These are phyloP conservation scores for Eremochloa ophiuroides DNA, from an alignment of 176 grass and related monocot genomes.

Conservation along the genomic window DNA sequence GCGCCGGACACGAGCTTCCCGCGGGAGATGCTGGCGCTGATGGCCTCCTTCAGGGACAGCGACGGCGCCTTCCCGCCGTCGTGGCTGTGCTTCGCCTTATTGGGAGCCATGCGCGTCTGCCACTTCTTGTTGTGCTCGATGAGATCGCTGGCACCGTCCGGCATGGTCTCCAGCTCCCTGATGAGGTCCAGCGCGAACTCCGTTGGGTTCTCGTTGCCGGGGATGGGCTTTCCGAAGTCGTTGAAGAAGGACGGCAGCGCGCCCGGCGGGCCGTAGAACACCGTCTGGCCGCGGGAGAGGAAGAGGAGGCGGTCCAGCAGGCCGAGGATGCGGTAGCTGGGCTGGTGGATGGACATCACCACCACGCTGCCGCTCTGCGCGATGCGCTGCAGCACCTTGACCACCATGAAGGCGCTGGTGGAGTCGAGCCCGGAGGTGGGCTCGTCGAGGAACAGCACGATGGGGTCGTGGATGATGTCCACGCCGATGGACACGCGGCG, in stretches of 20 bases:
- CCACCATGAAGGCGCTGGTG: conserved; percentile 98
- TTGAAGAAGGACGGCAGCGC: conserved; percentile 67
- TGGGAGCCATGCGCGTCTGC: conserved; percentile 41
- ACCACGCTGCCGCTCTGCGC: conserved; percentile 95
- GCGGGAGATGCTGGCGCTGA: conserved; percentile 85
- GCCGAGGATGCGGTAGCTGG: conserved; percentile 87
- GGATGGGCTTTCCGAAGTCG: conserved; percentile 85
- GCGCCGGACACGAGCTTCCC: conserved; percentile 93
- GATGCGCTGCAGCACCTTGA: conserved; percentile 81
- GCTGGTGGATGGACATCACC: conserved; percentile 98
- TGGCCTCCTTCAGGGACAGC: conserved; percentile 74
- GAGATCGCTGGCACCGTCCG: conserved; percentile 51
- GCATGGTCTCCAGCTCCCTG: conserved; percentile 68
- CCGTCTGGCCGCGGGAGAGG: conserved; percentile 88
- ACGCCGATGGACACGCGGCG: conserved; percentile 91
- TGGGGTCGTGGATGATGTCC: conserved; percentile 97
- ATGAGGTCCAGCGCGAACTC: conserved; percentile 97
- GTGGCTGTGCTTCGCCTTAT: conserved; percentile 34
- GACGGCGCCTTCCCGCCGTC: conserved; percentile 18
- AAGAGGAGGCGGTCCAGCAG: conserved; percentile 91
- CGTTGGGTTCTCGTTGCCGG: conserved; percentile 85
- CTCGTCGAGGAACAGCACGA: conserved; percentile 94
- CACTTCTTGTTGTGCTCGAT: conserved; percentile 66
- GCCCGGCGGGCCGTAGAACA: conserved; percentile 70
- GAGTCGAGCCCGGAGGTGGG: conserved; percentile 97